These are phyloP conservation scores for Hevea brasiliensis DNA, from an alignment of 345 rosid species.

Conservation along the genomic window DNA sequence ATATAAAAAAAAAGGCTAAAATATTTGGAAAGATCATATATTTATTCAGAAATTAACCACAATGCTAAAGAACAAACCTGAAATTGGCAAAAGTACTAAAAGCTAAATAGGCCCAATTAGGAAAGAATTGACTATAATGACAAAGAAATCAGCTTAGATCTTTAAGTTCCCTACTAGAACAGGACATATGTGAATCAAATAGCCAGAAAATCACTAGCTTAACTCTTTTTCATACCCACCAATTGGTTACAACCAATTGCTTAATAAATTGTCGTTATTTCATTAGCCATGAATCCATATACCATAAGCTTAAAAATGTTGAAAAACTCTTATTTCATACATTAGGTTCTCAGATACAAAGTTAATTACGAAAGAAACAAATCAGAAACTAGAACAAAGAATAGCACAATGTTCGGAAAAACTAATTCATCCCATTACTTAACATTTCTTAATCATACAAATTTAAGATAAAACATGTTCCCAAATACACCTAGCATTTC, in stretches of 20 bases:
- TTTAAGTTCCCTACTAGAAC: neutral
- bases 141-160: neutral
- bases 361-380: no score
- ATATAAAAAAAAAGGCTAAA: neutral
- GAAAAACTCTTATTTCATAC: neutral
- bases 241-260: neutral
- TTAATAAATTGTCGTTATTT: neutral
- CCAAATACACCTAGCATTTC: no score
- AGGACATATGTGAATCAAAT: neutral
- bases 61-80: neutral
- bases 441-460: no score
- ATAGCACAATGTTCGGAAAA: no score
- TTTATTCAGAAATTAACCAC: neutral
- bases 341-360: conserved; percentile 1
- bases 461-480: neutral
- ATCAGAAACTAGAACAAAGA: neutral
- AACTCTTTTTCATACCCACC: neutral
- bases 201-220: neutral
- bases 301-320: neutral
- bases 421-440: neutral
- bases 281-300: conserved; percentile 5
- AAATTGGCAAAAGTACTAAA: neutral
- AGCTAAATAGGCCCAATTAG: neutral
- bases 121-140: neutral
- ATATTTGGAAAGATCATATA: neutral